Base-by-base conservation (phyloP, 192 early-diverging fungal genomes). In the Entophlyctis luteolus region DNA sequence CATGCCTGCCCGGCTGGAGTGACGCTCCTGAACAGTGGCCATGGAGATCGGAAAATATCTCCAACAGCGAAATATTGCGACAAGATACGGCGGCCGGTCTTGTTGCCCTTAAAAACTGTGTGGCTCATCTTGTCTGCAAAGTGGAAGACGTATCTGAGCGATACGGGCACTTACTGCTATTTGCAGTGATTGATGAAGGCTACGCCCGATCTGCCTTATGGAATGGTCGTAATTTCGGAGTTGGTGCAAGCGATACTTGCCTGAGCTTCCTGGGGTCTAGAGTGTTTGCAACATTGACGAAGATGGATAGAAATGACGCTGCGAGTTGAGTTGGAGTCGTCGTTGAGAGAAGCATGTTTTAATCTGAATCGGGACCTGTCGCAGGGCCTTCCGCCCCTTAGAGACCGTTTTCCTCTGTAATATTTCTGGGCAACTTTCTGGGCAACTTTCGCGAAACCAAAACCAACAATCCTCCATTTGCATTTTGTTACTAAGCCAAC, bases 151-250 rank as follows among this genome's bases (percentile, higher is more conserved):
- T 29, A 6, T 54, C 54, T 4, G 69, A 74, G 20, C 72, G 76
- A 2, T 32, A 75, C 39, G 76, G 76, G 0, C 76, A 78, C 47
- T 34, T 34, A 8, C 48, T 78, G 12, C 37, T 75, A 23, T 67
- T 65, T 33, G 65, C 63, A 48, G 23, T 34, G 1, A 75, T 75
- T 33, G 48, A 37, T 1, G 34, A 31, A 28, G 76, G 33, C 25
- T 75, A 32, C 32, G 68, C 49, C 3, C 36, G 62, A 33, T 2
- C 20, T 8, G 42, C 27, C 33, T 68, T 68, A 29, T 78, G 76
- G 76, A 55, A 78, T 62, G 76, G 76, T 0, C 29, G 55, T 22
- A 72, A 72, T 28, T 72, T 78, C 56, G 72, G n/a, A n/a, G n/a
- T n/a, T n/a, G n/a, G n/a, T n/a, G n/a, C n/a, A n/a, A n/a, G n/a